Evolutionary conservation across 306 rosid genomes (phyloP), one percentile per base, ranked within the genome.

Genomic region (Cicer chorassanicum): DNA sequence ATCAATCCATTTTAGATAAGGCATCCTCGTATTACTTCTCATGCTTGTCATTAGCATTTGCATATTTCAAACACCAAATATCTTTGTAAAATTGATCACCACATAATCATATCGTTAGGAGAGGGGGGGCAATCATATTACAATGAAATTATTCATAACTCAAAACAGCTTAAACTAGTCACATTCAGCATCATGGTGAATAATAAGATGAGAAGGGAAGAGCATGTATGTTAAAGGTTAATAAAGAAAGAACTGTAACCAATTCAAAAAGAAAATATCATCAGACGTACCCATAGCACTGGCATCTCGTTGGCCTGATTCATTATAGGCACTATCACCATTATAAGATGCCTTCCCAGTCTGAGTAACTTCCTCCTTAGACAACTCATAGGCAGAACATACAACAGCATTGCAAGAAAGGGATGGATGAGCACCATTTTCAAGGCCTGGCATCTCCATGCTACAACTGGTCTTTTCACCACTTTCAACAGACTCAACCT

Each of bases 401-500:
- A 87, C 85, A 40, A 84, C 84, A 59, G 91, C 96, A 80, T 92
- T 89, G 91, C 97, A 91, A 65, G 97, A 91, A 78, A 84, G 91
- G 78, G 94, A 91, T 13, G 89, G 95, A 69, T 63, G 89, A 56
- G 93, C 82, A 78, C 84, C 82, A 77, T 84, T 87, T 70, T 82
- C 96, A 74, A 39, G 73, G 50, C 77, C 81, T 69, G 42, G 83
- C 59, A 84, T 86, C 76, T 75, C 79, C 85, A 74, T 90, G 84
- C 91, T 80, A 61, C 88, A 77, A 77, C 91, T 86, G 53, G 82
- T 87, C 86, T 95, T 95, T 84, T 91, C 96, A 80, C 93, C 98
- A 78, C 92, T 95, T 83, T 89, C 98, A 85, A 88, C 91, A 69
- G 96, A 92, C 66, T 92, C 99, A 43, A 85, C 93, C 84, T 95